These are phyloP conservation scores for Sarcodon sp. DNA, from an alignment of 768 basidiomycete genomes.

Conservation along the genomic window DNA sequence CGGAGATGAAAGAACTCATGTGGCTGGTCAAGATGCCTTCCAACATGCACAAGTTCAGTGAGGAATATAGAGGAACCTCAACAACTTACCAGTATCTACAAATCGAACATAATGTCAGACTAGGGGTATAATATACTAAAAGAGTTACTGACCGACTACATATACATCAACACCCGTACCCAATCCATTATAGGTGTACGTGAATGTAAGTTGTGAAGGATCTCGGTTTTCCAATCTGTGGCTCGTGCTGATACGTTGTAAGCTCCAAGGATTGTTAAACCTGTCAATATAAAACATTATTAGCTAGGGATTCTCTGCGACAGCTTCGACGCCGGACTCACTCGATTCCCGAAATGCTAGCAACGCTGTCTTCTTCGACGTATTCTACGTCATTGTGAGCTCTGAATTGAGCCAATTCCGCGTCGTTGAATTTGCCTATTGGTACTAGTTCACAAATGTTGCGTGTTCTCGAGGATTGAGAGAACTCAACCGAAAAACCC, in stretches of 20 bases:
- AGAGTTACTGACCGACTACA: too few species aligned
- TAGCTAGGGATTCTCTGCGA: conserved; percentile 11
- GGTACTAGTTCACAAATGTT: not conserved
- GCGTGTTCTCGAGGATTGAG: not conserved
- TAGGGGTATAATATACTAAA: too few species aligned
- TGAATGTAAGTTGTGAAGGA: too few species aligned
- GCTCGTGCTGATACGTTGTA: conserved; percentile 8
- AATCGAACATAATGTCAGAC: too few species aligned
- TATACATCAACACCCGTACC: too few species aligned
- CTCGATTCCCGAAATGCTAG: not conserved
- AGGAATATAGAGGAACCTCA: too few species aligned
- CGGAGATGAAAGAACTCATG: too few species aligned
- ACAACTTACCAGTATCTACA: too few species aligned
- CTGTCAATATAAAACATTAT: not conserved
- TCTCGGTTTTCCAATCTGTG: conserved; percentile 4
- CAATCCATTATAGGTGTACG: too few species aligned
- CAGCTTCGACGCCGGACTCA: conserved; percentile 26
- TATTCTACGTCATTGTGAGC: conserved; percentile 9
- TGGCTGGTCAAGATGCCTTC: too few species aligned
- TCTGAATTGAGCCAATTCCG: conserved; percentile 8
- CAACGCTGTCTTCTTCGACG: conserved; percentile 9
- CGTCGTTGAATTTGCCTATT: conserved; percentile 5
- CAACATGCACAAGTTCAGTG: too few species aligned
- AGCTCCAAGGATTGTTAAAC: conserved; percentile 12
- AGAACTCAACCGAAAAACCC: conserved; percentile 9